Base-by-base conservation (phyloP, 805 yeast genomes). In the Candida peoriensis region DNA sequence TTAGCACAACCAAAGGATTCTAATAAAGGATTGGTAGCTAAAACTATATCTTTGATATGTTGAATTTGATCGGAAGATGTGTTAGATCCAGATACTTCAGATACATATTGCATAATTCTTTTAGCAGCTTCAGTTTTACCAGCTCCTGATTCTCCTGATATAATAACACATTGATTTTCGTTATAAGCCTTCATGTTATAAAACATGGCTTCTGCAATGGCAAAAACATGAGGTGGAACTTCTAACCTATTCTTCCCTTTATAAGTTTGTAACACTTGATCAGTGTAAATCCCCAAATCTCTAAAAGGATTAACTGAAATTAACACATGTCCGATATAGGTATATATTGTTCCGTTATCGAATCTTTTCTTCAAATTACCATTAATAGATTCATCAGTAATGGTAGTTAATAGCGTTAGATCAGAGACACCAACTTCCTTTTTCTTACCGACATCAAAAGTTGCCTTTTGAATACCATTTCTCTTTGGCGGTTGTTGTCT, bases 401-500 rank as follows among this genome's bases (percentile, higher is more conserved):
- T 90, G 41, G 81, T 83, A 19, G 95, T 81, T 42, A 93, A 69
- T 34, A 93, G 64, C 1, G 99, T 93, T 53, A 93, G 68, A 61
- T 93, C 99, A 28, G 95, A 81, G 8, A 93, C 97, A 34, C 99
- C 99, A n/a, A 93, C 97, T 61, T 93, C 97, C 58, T 88, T 86
- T 71, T 86, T 86, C 64, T 88, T 88, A 35, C 78, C 66, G 22
- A 81, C 61, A 49, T 93, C 97, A 57, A 88, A 93, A 32, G 87
- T 82, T 11, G 97, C 97, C 66, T 90, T 90, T 55, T 84, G 78
- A 37, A 84, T 78, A 16, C 74, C 78, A 37, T 69, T 64, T 46
- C 75, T 69, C 51, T 72, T 73, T 30, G 74, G 74, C 24, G 78
- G 85, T 47, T 66, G 74, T 47, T 55, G 73, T 51, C 56, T 68